Evolutionary conservation across 1,139 yeast genomes (phyloP), one percentile per base, ranked within the genome.

Genomic region (Zhuliangozyma blackwelliae): DNA sequence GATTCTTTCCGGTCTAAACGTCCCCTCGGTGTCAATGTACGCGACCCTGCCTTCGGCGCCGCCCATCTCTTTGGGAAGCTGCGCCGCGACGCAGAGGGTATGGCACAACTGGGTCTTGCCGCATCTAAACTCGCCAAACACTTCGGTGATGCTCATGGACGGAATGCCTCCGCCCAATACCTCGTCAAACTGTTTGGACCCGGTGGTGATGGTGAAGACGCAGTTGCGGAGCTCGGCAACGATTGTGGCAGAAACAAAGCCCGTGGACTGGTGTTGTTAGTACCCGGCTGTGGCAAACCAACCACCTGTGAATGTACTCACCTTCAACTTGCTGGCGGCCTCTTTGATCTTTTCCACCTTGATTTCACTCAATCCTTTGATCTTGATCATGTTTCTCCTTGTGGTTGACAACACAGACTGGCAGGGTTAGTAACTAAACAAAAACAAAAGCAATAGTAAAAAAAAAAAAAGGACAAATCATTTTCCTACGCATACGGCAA

Each of bases 41-140:
- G 81, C 82, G 1, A 75, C 81, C 54, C 76, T 76, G 0, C 83
- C 83, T 49, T 76, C 82, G 1, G 72, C 80, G 2, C 83, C 83
- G 5, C 82, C 82, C 59, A 71, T 53, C 5, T 60, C 62, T 37
- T 56, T 66, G 7, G 82, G 79, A 31, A 77, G 51, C 48, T 77
- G 84, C 2, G 81, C 65, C 1, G 82, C 71, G 3, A 77, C 81
- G 52, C 83, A 77, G 34, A 77, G 52, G 0, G 82, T 77, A 45
- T 77, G 82, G 2, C 81, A 73, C 54, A 77, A 53, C 48, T 77
- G 82, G 7, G 82, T 76, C 51, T 77, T 77, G 35, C 82, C 82
- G 43, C 82, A 76, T 39, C 83, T 60, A 46, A 74, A 77, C 48
- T 77, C 83, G 3, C 83, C 83, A 59, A 75, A 77, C 1, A 77